Base-by-base conservation (phyloP, 805 yeast species). In the Naumovozyma castellii region DNA sequence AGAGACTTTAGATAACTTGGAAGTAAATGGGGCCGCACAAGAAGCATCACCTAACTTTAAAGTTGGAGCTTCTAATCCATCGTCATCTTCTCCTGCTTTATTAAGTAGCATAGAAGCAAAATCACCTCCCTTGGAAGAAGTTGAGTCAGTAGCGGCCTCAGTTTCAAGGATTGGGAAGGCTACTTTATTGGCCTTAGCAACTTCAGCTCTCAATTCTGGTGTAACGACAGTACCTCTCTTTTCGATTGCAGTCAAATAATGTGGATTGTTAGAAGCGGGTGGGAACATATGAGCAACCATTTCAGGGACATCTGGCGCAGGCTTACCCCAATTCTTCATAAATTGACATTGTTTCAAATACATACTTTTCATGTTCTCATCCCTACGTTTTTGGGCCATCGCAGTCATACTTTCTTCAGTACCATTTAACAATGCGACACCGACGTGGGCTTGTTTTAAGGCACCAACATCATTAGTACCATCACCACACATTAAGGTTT, bases 391-490 rank as follows among this genome's bases (percentile, higher is more conserved):
- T 48, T 90, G 97, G 39, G 82, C 85, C 43, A 88, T 75, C 65
- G 87, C 85, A 65, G 83, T 83, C 77, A 92, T 71, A 35, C 95
- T 83, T 39, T 85, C 96, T 57, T 84, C 95, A 41, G 98, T 88
- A 66, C 97, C 98, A 56, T 92, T 92, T 61, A 92, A 73, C 51
- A 92, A 69, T n/a, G 98, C 98, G 59, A 92, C 84, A 70, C 98
- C 98, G 57, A 92, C 82, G 57, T 92, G 95, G 2, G 98, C 97
- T 68, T 92, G 97, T 64, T 92, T 92, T 66, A 92, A 75, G 40
- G 98, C 98, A 64, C 98, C 98, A 37, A 92, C 98, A 70, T 92
- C 98, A 59, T 92, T 92, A n/a, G 98, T 92, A 66, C 98, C 98
- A 66, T 92, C 98, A 71, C 98, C 98, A 66, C 98, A 92, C 98